phyloP scores from a whole-genome alignment of 148 eudicot species.

The Gaultheria prostrata region DNA sequence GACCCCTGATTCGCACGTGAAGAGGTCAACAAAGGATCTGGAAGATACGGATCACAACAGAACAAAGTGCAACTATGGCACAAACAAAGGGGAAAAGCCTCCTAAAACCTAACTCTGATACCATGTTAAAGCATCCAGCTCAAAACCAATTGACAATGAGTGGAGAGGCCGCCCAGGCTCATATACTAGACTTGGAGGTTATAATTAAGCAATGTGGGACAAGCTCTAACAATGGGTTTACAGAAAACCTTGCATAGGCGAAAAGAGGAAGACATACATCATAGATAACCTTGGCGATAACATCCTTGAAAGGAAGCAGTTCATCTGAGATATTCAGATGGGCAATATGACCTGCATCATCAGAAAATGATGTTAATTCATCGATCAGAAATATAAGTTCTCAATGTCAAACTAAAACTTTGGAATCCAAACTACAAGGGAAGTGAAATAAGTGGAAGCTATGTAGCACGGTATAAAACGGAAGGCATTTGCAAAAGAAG shows the following conservation, averaged over 20 bases:
- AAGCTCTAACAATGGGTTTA: too few species aligned
- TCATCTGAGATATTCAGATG: conserved; percentile 94
- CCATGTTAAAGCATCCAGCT: too few species aligned
- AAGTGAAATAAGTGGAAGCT: conserved; percentile 9
- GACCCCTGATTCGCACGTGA: too few species aligned
- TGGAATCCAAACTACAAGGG: background rate
- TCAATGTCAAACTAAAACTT: background rate
- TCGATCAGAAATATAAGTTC: conserved; percentile 15
- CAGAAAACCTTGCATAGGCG: background rate
- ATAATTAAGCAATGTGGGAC: too few species aligned
- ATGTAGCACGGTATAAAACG: background rate
- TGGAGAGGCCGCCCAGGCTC: too few species aligned
- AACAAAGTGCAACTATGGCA: too few species aligned
- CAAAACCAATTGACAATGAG: too few species aligned
- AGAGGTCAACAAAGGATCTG: too few species aligned
- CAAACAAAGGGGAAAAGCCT: too few species aligned
- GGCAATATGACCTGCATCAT: conserved; percentile 90
- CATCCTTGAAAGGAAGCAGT: conserved; percentile 81
- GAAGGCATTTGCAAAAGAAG: background rate
- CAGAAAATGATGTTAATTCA: conserved; percentile 23
- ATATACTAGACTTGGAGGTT: too few species aligned
- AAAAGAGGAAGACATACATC: conserved; percentile 57
- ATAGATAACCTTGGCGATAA: conserved; percentile 86
- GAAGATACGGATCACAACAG: too few species aligned
- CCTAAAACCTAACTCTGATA: too few species aligned